Evolutionary conservation across 2,329 filamentous ascomycete species (phyloP), one percentile per base, ranked within the genome.

Genomic region (Fusarium guadeloupense): DNA sequence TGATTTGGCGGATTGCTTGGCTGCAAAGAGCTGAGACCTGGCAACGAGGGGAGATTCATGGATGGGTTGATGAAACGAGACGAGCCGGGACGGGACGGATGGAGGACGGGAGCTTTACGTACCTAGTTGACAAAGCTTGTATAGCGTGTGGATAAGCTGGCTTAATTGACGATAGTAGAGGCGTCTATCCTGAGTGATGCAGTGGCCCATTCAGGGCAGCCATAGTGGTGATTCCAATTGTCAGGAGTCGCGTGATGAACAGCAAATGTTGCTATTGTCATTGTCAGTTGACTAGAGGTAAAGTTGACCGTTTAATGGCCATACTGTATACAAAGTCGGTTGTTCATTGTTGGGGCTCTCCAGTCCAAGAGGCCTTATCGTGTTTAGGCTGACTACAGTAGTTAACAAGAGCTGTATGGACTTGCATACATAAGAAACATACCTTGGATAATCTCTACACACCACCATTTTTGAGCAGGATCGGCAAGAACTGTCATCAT

Each of bases 51-150:
- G n/a, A n/a, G n/a, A n/a, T 8, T 10, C 34, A 43, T 49, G 34
- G 44, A 62, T 31, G 35, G 51, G 37, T 52, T 57, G 50, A 60
- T 43, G 57, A 61, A 41, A 61, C 56, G 19, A 61, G 19, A 35
- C 28, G 19, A 61, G 19, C 30, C 28, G 39, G 31, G 35, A 49
- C 41, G 55, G 54, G 54, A 59, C 56, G 48, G 40, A 35, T 54
- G 25, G 23, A 20, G 14, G 39, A 53, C 54, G 49, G 41, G 49
- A 54, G 16, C n/a, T n/a, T n/a, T n/a, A n/a, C n/a, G n/a, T n/a
- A n/a, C n/a, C n/a, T n/a, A n/a, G n/a, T n/a, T n/a, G n/a, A n/a
- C n/a, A n/a, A n/a, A n/a, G n/a, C n/a, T n/a, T n/a, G n/a, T n/a
- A n/a, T n/a, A n/a, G n/a, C n/a, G n/a, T n/a, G n/a, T n/a, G n/a